These are phyloP conservation scores for Suhomyces coccinellae DNA, from an alignment of 1,139 yeast species.

Conservation along the genomic window DNA sequence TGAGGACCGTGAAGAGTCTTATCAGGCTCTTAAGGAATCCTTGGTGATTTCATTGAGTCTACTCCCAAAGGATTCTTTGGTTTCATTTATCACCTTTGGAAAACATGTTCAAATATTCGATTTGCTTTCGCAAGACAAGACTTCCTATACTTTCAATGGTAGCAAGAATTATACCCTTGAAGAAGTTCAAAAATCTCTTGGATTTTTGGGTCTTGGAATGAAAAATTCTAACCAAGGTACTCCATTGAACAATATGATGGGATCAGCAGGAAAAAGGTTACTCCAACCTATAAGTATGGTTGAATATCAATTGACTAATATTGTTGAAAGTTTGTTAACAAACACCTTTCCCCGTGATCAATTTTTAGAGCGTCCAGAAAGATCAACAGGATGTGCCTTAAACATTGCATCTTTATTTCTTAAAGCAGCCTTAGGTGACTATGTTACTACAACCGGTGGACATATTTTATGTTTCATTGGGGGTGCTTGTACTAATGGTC, in stretches of 20 bases:
- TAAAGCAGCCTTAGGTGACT: constrained; percentile 39
- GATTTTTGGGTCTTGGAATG: constrained; percentile 34
- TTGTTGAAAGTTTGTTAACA: constrained; percentile 52
- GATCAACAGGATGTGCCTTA: constrained; percentile 69
- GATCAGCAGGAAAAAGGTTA: constrained; percentile 36
- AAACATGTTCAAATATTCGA: constrained; percentile 67
- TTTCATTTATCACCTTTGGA: constrained; percentile 64
- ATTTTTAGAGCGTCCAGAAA: constrained; percentile 49
- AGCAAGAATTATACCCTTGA: constrained; percentile 52
- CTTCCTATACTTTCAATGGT: constrained; percentile 57
- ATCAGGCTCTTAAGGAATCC: constrained; percentile 54
- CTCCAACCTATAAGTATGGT: constrained; percentile 50
- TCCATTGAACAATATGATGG: constrained; percentile 22
- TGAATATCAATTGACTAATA: constrained; percentile 55
- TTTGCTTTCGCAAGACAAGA: constrained; percentile 34
- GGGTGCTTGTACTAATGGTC: constrained; percentile 61
- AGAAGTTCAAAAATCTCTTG: constrained; percentile 53
- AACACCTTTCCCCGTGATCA: constrained; percentile 54
- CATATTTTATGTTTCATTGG: constrained; percentile 60
- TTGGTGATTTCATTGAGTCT: constrained; percentile 53
- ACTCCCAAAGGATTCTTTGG: constrained; percentile 59
- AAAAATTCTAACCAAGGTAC: constrained; percentile 2
- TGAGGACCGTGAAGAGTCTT: constrained; percentile 42
- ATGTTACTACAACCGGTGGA: constrained; percentile 50
- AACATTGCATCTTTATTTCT: constrained; percentile 58